Evolutionary conservation across 2,329 filamentous ascomycete genomes (phyloP).

Genomic region (Nannizziopsis barbatae): DNA sequence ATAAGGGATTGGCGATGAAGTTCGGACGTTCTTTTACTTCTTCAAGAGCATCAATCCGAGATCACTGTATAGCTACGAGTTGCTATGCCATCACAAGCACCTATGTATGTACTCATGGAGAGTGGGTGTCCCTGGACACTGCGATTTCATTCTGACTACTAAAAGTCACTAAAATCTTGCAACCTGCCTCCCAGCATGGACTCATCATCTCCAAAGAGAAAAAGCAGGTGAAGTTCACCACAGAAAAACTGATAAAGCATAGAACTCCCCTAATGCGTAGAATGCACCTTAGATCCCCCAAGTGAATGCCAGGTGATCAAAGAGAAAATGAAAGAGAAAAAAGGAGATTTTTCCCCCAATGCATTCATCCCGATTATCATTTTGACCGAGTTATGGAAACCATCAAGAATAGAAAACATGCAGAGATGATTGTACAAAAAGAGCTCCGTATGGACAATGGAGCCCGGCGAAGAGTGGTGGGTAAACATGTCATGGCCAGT

Average conservation of each 20-base stretch:
- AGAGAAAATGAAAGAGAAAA: not conserved
- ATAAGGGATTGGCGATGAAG: too few species aligned
- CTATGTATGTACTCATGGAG: too few species aligned
- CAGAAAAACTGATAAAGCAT: not conserved
- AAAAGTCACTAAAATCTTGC: too few species aligned
- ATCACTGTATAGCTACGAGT: too few species aligned
- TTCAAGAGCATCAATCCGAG: too few species aligned
- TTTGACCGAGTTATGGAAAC: not conserved
- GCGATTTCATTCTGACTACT: too few species aligned
- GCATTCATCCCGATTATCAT: not conserved
- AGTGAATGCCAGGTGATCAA: too few species aligned
- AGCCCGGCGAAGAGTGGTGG: too few species aligned
- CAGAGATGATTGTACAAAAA: not conserved
- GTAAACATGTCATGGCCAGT: too few species aligned
- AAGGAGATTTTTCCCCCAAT: not conserved
- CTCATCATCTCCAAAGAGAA: not conserved
- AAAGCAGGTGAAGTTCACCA: not conserved
- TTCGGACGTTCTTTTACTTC: too few species aligned
- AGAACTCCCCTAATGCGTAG: not conserved
- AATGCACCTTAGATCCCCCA: not conserved
- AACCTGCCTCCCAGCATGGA: not conserved
- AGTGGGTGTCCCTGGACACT: too few species aligned
- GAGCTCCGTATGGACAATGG: not conserved
- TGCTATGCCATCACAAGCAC: too few species aligned
- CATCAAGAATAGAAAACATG: not conserved